phyloP scores from a whole-genome alignment of 1,139 yeast species.

The Casaregolazyma lundiana region DNA sequence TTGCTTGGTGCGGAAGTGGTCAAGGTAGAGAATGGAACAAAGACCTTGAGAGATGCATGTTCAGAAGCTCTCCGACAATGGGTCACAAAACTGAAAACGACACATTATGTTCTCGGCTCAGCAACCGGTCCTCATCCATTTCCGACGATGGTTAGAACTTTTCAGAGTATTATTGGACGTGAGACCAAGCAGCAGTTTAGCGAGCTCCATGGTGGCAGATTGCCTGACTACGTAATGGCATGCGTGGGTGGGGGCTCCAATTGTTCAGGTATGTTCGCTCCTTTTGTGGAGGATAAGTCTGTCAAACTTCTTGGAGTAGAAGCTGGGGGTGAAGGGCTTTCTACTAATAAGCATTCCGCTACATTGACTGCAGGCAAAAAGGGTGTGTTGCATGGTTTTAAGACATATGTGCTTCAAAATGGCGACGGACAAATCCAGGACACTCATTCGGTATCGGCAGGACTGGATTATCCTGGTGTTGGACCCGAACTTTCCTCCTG shows the following conservation, averaged over 20 bases:
- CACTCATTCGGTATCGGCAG: conserved; percentile 97
- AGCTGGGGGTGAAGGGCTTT: conserved; percentile 98
- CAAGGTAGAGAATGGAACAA: conserved; percentile 90
- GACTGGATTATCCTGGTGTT: conserved; percentile 97
- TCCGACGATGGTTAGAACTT: conserved; percentile 95
- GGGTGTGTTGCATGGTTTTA: conserved; percentile 98
- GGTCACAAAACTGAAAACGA: conserved; percentile 81
- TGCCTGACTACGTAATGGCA: conserved; percentile 93
- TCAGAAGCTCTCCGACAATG: conserved; percentile 94
- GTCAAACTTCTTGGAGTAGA: conserved; percentile 91
- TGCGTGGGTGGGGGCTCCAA: conserved; percentile 99
- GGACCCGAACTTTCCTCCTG: conserved; percentile 97
- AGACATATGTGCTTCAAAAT: conserved; percentile 86
- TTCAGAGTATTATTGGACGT: conserved; percentile 94
- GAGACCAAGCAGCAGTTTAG: conserved; percentile 91
- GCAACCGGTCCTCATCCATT: conserved; percentile 99
- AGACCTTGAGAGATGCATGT: conserved; percentile 95
- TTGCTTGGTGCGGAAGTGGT: conserved; percentile 93
- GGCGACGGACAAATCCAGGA: conserved; percentile 94
- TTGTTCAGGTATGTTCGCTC: conserved; percentile 92
- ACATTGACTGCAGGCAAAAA: conserved; percentile 88
- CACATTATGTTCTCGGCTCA: conserved; percentile 95
- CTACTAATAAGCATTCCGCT: conserved; percentile 84
- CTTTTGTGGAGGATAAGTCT: conserved; percentile 73
- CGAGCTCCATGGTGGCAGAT: conserved; percentile 66